A percentile compares a stretch with the other conserved stretches of the same genome.
Conservation (phyloP, 768 basidiomycete genomes). For the Mycena floridula region DNA sequence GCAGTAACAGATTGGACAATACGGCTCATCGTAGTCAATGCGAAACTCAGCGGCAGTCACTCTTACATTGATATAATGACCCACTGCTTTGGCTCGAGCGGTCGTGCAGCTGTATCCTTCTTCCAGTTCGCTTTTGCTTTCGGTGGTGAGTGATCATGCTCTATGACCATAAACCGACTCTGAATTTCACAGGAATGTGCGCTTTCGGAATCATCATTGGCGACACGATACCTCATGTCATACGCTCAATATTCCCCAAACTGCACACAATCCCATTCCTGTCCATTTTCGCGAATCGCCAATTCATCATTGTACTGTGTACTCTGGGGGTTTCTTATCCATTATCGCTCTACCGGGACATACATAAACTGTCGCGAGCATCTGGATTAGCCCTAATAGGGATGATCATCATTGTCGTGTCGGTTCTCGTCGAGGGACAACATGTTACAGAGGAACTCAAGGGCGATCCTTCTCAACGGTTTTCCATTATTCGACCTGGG, state of each 20-base stretch:
- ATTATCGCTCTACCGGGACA: slow-evolving; percentile 92
- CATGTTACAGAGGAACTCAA: slow-evolving; percentile 66
- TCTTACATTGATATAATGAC: slow-evolving; percentile 96
- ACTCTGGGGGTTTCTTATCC: slow-evolving; percentile 91
- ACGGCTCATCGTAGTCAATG: slow-evolving; percentile 90
- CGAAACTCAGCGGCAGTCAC: slow-evolving; percentile 87
- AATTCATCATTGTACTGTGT: slow-evolving; percentile 84
- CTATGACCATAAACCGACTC: slow-evolving; percentile 3
- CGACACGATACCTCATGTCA: slow-evolving; percentile 94
- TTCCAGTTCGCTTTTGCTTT: slow-evolving; percentile 99
- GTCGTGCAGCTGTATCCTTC: slow-evolving; percentile 91
- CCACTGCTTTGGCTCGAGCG: slow-evolving; percentile 84
- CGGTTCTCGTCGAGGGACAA: slow-evolving; percentile 80
- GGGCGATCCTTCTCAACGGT: slow-evolving; percentile 70
- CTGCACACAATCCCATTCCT: slow-evolving; percentile 65
- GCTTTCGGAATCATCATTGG: slow-evolving; percentile 98
- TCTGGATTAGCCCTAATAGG: slow-evolving; percentile 86
- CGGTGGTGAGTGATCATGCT: slow-evolving; percentile 54
- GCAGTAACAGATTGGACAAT: slow-evolving; percentile 97
- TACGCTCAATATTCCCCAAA: slow-evolving; percentile 77
- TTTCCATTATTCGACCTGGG: slow-evolving; percentile 71
- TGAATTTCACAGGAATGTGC: slow-evolving; percentile 75
- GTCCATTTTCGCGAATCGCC: slow-evolving; percentile 73
- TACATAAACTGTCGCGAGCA: slow-evolving; percentile 92
- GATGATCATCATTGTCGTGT: slow-evolving; percentile 89